phyloP scores from a whole-genome alignment of 495 filamentous ascomycete species.

The Oidiodendron maius region DNA sequence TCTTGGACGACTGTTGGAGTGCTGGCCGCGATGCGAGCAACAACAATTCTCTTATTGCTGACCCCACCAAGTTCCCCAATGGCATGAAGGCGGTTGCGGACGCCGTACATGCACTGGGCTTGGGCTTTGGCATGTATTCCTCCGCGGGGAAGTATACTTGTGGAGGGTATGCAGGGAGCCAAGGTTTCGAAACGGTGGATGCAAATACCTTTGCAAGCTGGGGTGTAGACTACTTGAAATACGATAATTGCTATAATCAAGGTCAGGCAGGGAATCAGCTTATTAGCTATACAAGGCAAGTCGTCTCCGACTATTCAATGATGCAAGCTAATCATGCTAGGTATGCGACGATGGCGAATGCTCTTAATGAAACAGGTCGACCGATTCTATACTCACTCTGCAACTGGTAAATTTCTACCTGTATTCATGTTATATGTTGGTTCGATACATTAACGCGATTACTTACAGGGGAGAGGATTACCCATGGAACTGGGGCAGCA shows the following conservation, averaged over 20 bases:
- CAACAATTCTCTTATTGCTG: slow-evolving; percentile 44
- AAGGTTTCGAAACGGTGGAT: slow-evolving; percentile 58
- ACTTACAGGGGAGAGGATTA: slow-evolving; percentile 28
- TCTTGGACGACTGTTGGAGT: slow-evolving; percentile 63
- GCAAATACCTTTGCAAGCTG: slow-evolving; percentile 56
- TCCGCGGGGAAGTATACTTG: slow-evolving; percentile 60
- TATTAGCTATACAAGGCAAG: slow-evolving; percentile 30
- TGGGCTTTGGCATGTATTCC: slow-evolving; percentile 63
- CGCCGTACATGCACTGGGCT: slow-evolving; percentile 50
- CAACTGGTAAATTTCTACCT: slow-evolving; percentile 23
- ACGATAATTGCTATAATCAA: slow-evolving; percentile 63
- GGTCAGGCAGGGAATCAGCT: slow-evolving; percentile 41
- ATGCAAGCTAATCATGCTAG: slow-evolving; percentile 29
- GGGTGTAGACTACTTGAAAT: slow-evolving; percentile 69
- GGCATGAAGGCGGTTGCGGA: slow-evolving; percentile 55
- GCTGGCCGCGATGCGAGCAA: slow-evolving; percentile 39
- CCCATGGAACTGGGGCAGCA: slow-evolving; percentile 50
- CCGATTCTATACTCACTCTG: slow-evolving; percentile 62
- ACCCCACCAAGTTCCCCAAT: slow-evolving; percentile 53
- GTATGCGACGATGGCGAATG: slow-evolving; percentile 56
- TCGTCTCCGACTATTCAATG: slow-evolving; percentile 9
- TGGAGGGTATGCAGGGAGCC: slow-evolving; percentile 53
- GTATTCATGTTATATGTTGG: not conserved
- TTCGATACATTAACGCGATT: not conserved
- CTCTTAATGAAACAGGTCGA: slow-evolving; percentile 44